These are phyloP conservation scores for Neurospora terricola DNA, from an alignment of 495 filamentous ascomycete genomes.

Conservation along the genomic window DNA sequence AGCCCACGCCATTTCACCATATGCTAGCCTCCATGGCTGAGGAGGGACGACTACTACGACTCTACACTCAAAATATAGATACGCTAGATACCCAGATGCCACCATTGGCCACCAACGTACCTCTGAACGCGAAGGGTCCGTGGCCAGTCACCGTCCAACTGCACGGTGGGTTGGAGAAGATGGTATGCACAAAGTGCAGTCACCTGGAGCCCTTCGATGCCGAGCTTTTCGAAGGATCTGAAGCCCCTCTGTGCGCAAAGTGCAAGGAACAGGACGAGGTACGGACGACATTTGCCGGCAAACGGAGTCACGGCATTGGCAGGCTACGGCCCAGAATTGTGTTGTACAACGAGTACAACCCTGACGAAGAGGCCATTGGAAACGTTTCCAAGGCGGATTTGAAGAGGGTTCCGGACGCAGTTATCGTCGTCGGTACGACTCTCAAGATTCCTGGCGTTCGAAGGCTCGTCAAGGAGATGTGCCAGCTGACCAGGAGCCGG, in stretches of 20 bases:
- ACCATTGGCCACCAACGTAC: constrained; percentile 69
- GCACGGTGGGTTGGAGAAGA: constrained; percentile 87
- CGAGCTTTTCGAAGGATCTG: constrained; percentile 71
- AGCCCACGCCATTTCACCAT: constrained; percentile 87
- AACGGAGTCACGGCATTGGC: constrained; percentile 89
- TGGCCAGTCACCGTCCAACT: constrained; percentile 93
- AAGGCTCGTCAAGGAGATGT: constrained; percentile 84
- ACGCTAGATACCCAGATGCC: constrained; percentile 79
- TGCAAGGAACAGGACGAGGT: constrained; percentile 68
- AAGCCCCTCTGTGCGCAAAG: constrained; percentile 68
- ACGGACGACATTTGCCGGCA: constrained; percentile 66
- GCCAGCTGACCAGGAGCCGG: constrained; percentile 62
- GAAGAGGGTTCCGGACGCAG: constrained; percentile 72
- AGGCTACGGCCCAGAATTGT: constrained; percentile 87
- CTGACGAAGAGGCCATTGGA: constrained; percentile 91
- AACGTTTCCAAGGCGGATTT: constrained; percentile 78
- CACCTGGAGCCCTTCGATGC: constrained; percentile 66
- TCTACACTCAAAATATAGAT: constrained; percentile 96
- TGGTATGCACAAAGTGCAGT: constrained; percentile 90
- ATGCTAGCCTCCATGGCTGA: constrained; percentile 83
- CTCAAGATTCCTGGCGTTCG: constrained; percentile 89
- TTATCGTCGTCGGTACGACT: constrained; percentile 91
- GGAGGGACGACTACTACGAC: constrained; percentile 78
- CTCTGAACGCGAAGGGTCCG: constrained; percentile 60
- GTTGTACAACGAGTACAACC: constrained; percentile 94